Conservation (phyloP, 2,329 filamentous ascomycete species). For the Colletotrichum echinochloae region DNA sequence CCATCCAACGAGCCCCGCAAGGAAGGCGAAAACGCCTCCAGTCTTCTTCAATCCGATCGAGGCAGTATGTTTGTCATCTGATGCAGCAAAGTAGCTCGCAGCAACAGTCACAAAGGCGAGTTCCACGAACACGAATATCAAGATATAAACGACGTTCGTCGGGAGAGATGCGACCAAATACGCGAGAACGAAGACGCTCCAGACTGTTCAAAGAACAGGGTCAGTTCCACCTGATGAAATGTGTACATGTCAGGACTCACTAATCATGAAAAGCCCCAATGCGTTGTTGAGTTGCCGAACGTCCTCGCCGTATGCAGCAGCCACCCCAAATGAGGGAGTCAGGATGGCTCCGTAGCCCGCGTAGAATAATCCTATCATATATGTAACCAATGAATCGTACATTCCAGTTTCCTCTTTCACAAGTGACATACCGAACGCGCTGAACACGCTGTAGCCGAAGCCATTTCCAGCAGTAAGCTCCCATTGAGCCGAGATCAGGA, state of each 20-base stretch:
- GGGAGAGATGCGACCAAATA: slow-evolving; percentile 45
- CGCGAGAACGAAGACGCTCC: slow-evolving; percentile 45
- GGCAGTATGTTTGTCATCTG: slow-evolving; percentile 41
- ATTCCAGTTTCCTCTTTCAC: no score
- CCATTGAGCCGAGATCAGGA: slow-evolving; percentile 68
- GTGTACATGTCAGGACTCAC: slow-evolving; percentile 22
- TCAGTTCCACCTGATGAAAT: not conserved
- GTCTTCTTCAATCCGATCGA: slow-evolving; percentile 43
- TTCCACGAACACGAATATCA: slow-evolving; percentile 44
- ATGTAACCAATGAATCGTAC: not conserved
- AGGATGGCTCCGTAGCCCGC: slow-evolving; percentile 45
- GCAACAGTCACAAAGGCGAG: slow-evolving; percentile 43
- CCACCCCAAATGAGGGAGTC: slow-evolving; percentile 45
- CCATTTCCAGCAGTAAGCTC: slow-evolving; percentile 64
- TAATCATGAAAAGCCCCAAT: slow-evolving; percentile 45
- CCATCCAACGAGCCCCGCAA: slow-evolving; percentile 46
- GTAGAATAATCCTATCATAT: slow-evolving; percentile 44
- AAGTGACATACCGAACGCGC: slow-evolving; percentile 59
- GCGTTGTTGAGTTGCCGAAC: slow-evolving; percentile 44
- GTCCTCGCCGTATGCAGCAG: slow-evolving; percentile 45
- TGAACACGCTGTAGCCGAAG: slow-evolving; percentile 65
- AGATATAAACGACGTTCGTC: slow-evolving; percentile 44
- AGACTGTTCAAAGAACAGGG: slow-evolving; percentile 36
- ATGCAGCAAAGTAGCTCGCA: slow-evolving; percentile 45
- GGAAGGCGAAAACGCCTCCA: slow-evolving; percentile 44